phyloP scores from a whole-genome alignment of 192 early-diverging fungal species.

The Chytriomyces sp. region DNA sequence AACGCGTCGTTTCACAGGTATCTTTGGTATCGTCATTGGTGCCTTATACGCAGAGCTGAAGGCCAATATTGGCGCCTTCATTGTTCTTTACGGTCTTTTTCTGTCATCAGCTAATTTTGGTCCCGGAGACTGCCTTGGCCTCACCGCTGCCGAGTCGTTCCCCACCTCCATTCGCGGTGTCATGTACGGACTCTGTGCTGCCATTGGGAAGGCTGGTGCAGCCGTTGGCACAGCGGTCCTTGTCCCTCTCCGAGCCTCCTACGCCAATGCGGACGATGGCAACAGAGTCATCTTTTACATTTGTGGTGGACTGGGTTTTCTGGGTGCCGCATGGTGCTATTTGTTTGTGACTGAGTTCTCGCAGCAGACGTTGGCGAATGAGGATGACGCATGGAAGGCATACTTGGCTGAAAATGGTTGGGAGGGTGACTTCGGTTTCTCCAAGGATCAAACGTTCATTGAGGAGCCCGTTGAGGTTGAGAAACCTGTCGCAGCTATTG shows the following conservation, averaged over 20 bases:
- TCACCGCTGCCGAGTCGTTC: constrained; percentile 41
- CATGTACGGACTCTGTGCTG: constrained; percentile 51
- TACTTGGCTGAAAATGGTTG: constrained; percentile 50
- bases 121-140: constrained; percentile 39
- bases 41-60: constrained; percentile 18
- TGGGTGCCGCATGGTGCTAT: constrained; percentile 49
- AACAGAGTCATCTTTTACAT: constrained; percentile 35
- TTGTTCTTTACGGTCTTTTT: constrained; percentile 60
- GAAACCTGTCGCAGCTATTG: no score
- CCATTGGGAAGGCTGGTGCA: constrained; percentile 47
- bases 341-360: constrained; percentile 54
- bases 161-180: constrained; percentile 53
- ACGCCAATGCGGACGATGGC: constrained; percentile 36
- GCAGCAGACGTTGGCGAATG: constrained; percentile 44
- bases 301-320: constrained; percentile 38
- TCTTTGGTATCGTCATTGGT: constrained; percentile 56
- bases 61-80: constrained; percentile 31
- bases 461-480: no score
- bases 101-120: constrained; percentile 55
- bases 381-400: constrained; percentile 51
- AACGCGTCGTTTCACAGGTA: no score
- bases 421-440: not conserved
- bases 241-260: constrained; percentile 36
- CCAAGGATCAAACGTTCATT: not conserved
- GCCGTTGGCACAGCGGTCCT: constrained; percentile 51